phyloP scores from a whole-genome alignment of 352 stramenopile species.

The Pythium insidiosum region DNA sequence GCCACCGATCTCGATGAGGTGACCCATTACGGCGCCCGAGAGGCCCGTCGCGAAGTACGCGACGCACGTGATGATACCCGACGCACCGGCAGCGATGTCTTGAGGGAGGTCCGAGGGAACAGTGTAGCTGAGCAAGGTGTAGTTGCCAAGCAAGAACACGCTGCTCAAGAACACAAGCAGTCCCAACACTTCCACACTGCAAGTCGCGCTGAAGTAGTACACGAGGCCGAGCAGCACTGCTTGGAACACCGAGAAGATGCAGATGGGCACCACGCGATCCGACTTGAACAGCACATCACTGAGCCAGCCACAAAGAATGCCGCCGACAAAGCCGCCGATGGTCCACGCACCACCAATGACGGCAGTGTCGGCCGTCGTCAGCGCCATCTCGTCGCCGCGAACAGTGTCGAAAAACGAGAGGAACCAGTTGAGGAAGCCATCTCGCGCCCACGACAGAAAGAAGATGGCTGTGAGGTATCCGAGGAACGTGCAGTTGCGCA shows the following conservation, averaged over 20 bases:
- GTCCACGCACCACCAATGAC: conserved; percentile 72
- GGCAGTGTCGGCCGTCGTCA: conserved; percentile 42
- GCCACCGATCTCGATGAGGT: conserved; percentile 38
- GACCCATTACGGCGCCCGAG: conserved; percentile 55
- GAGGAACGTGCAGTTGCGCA: conserved; percentile 56
- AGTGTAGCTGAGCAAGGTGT: conserved; percentile 66
- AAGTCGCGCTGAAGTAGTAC: conserved; percentile 49
- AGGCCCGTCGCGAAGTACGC: conserved; percentile 66
- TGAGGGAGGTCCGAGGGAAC: conserved; percentile 65
- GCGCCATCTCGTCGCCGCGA: conserved; percentile 14
- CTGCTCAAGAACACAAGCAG: conserved; percentile 55
- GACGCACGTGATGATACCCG: conserved; percentile 54
- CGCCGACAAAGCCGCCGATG: conserved; percentile 61
- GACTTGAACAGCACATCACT: conserved; percentile 63
- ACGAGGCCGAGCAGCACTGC: conserved; percentile 36
- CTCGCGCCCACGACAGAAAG: conserved; percentile 56
- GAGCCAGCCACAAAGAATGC: conserved; percentile 62
- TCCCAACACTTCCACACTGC: conserved; percentile 36
- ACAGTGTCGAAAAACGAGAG: conserved; percentile 71
- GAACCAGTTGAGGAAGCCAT: conserved; percentile 76
- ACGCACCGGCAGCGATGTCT: conserved; percentile 56
- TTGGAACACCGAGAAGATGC: conserved; percentile 65
- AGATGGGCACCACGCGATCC: conserved; percentile 57
- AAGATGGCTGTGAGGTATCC: conserved; percentile 65
- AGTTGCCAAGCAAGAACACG: conserved; percentile 68